phyloP scores from a whole-genome alignment of 2,329 filamentous ascomycete genomes.

The Epichloe coenophiala region DNA sequence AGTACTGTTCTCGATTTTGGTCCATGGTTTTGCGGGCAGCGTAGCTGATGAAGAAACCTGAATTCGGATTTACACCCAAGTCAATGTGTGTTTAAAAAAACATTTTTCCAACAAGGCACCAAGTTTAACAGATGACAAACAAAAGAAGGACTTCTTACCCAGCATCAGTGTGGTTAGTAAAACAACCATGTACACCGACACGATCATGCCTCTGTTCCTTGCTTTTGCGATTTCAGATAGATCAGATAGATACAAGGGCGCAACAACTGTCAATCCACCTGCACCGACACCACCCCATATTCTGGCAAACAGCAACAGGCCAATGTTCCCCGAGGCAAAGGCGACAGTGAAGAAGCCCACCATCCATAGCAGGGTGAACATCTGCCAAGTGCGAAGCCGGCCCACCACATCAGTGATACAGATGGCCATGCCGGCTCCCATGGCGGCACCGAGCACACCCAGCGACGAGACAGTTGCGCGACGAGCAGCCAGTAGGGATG shows the following conservation, averaged over 20 bases:
- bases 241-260: slow-evolving; percentile 38
- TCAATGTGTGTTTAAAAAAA: neutral
- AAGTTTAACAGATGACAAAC: neutral
- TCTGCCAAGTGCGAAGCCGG: slow-evolving; percentile 33
- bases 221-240: slow-evolving; percentile 40
- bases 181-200: slow-evolving; percentile 41
- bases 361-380: slow-evolving; percentile 33
- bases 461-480: slow-evolving; percentile 42
- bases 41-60: slow-evolving; percentile 45
- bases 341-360: slow-evolving; percentile 35
- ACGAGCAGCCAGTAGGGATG: slow-evolving; percentile 31
- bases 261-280: slow-evolving; percentile 37
- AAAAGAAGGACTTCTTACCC: slow-evolving; percentile 20
- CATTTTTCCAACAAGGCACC: neutral
- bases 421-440: slow-evolving; percentile 34
- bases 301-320: slow-evolving; percentile 36
- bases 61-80: neutral
- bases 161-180: slow-evolving; percentile 32
- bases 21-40: slow-evolving; percentile 31
- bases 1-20: slow-evolving; percentile 34
- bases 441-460: slow-evolving; percentile 38
- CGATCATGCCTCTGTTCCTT: slow-evolving; percentile 35
- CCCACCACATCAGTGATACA: slow-evolving; percentile 35
- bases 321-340: slow-evolving; percentile 37
- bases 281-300: slow-evolving; percentile 39